phyloP scores from a whole-genome alignment of 129 eudicot species.

The Calendula officinalis region DNA sequence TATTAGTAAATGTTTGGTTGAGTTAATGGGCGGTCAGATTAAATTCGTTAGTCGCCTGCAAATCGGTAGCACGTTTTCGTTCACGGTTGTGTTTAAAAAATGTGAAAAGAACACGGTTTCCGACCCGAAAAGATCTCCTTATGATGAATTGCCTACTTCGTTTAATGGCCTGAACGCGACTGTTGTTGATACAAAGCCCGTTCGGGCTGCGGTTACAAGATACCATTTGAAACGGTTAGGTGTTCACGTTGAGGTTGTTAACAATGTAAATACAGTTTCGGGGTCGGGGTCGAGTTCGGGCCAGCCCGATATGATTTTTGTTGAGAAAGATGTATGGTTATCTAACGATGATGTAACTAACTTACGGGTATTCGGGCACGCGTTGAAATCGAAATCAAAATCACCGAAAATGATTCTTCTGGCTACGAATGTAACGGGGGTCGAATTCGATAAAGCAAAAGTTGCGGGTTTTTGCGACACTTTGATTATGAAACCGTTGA shows the following conservation, averaged over 20 bases:
- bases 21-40: slow-evolving; percentile 80
- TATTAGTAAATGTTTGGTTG: slow-evolving; percentile 80
- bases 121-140: slow-evolving; percentile 39
- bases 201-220: slow-evolving; percentile 64
- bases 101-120: slow-evolving; percentile 36
- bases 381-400: background rate
- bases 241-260: slow-evolving; percentile 44
- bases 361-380: slow-evolving; percentile 25
- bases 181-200: slow-evolving; percentile 59
- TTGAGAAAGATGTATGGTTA: slow-evolving; percentile 83
- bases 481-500: slow-evolving; percentile 76
- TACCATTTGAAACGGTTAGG: slow-evolving; percentile 82
- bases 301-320: slow-evolving; percentile 65
- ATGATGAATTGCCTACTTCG: slow-evolving; percentile 45
- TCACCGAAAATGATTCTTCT: slow-evolving; percentile 66
- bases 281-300: slow-evolving; percentile 19
- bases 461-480: slow-evolving; percentile 71
- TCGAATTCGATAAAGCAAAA: slow-evolving; percentile 61
- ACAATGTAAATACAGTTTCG: slow-evolving; percentile 36
- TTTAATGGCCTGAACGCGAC: slow-evolving; percentile 68
- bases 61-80: slow-evolving; percentile 77
- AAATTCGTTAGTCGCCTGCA: slow-evolving; percentile 63
- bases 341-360: slow-evolving; percentile 42
- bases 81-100: slow-evolving; percentile 50
- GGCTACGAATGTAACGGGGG: slow-evolving; percentile 59